Base-by-base conservation (phyloP, 352 stramenopile species). In the Globisporangium irregulare region DNA sequence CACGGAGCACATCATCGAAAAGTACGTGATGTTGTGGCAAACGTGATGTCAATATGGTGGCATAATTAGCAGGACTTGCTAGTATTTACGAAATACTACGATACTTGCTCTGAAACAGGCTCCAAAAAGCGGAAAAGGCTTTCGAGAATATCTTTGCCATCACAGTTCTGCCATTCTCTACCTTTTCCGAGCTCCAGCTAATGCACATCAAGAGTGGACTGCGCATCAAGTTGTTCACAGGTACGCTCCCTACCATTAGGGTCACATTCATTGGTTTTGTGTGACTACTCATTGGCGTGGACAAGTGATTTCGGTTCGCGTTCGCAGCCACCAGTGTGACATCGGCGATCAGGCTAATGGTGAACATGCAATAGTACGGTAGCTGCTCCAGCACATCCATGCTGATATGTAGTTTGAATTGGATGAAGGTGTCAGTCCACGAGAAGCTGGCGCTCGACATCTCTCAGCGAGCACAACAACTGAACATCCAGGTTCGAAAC, bases 121-220 rank as follows among this genome's bases (percentile, higher is more conserved):
- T 90, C 10, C 60, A 79, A 54, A 84, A 79, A n/a, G 80, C 78
- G 8, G 73, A 89, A 22, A 90, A 90, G 20, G 79, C 73, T 22
- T 92, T 92, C 71, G 62, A 53, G n/a, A 69, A 90, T 20, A 66
- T 77, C n/a, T 87, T 82, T 62, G 77, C 64, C 0, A 81, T 92
- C 64, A 66, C 81, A 51, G 63, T 90, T 15, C 67, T 80, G 9
- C 78, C 78, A 9, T 80, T 86, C 24, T 75, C 75, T 7, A 71
- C 75, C 4, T 76, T 82, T 53, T 67, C 74, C 5, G 71, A 87
- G 18, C 64, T 92, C 9, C 82, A 92, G 59, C 29, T 81, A 5
- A 65, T 82, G 12, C 73, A 81, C 57, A 72, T 90, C 38, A 69
- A 68, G 12, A 73, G 68, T 12, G 74, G 74, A 0, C 41, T 89